Base-by-base conservation (phyloP, 1,284 basidiomycete genomes). In the Coniferiporia sulphurascens region DNA sequence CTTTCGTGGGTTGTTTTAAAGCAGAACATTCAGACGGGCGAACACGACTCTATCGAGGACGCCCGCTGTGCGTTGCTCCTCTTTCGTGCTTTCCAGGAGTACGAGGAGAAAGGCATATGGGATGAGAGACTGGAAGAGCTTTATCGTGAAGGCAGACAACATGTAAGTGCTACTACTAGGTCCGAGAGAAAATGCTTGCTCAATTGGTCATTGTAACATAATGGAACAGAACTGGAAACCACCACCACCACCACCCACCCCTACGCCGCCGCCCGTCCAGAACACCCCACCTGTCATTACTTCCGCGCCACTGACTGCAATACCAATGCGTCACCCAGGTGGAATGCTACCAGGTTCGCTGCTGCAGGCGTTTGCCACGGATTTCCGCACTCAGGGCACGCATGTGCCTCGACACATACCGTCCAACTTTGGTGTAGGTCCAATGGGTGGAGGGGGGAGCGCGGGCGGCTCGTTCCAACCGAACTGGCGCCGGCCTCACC, bases 11-110 rank as follows among this genome's bases (percentile, higher is more conserved):
- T 91, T 70, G 79, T 99, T 36, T 78, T 99, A 15, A 84, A 91
- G 63, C 85, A 93, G 68, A 87, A 91, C 67, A 99, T 99, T 61
- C 97, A 99, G 72, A 89, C 84, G 4, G 91, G 93, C 15, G 90
- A 89, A 7, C 96, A 99, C 71, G 96, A 99, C 74, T 98, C 94
- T 15, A 98, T 99, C 67, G 92, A 95, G 72, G 97, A 99, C 70
- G 95, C 96, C 0, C 82, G 86, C 17, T 93, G 93, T 8, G 95
- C 96, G 0, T 75, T 98, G 52, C 81, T 87, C 63, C 76, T 99
- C 36, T 99, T 92, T 75, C 89, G 93, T 69, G 83, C 89, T 32
- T 95, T 91, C 70, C 82, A 87, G 44, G 76, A 84, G 38, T 88
- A 95, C 58, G 87, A 95, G 70, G 82, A 80, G 38, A 81, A 87